Conservation (phyloP, 2,329 filamentous ascomycete genomes). For the Colletotrichum sp. region DNA sequence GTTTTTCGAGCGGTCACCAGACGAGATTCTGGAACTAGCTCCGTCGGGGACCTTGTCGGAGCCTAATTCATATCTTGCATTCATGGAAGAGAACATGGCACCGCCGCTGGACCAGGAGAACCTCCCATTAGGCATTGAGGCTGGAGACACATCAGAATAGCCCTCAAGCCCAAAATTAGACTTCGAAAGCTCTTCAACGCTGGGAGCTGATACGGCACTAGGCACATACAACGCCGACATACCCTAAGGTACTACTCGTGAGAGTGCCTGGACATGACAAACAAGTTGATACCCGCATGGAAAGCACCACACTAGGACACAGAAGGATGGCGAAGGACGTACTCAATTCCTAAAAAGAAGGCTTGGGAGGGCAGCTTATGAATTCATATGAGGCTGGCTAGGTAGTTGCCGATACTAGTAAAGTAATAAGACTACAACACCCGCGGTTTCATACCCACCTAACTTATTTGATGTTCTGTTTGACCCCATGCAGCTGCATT, state of each 20-base stretch:
- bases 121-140: background rate
- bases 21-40: background rate
- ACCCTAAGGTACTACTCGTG: no score
- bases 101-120: background rate
- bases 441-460: background rate
- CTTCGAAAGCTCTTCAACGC: no score
- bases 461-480: no score
- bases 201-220: no score
- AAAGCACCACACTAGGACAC: background rate
- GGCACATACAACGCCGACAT: no score
- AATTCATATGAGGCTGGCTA: background rate
- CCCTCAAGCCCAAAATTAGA: no score
- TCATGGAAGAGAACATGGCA: background rate
- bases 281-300: background rate
- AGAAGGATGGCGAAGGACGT: no score
- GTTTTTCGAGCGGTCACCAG: background rate
- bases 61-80: background rate
- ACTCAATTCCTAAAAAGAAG: background rate
- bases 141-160: background rate
- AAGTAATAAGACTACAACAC: background rate
- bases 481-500: no score
- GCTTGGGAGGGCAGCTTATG: background rate
- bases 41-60: background rate
- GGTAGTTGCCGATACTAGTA: background rate
- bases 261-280: no score